phyloP scores from a whole-genome alignment of 2,329 filamentous ascomycete species.

The Thermoascus crustaceus region DNA sequence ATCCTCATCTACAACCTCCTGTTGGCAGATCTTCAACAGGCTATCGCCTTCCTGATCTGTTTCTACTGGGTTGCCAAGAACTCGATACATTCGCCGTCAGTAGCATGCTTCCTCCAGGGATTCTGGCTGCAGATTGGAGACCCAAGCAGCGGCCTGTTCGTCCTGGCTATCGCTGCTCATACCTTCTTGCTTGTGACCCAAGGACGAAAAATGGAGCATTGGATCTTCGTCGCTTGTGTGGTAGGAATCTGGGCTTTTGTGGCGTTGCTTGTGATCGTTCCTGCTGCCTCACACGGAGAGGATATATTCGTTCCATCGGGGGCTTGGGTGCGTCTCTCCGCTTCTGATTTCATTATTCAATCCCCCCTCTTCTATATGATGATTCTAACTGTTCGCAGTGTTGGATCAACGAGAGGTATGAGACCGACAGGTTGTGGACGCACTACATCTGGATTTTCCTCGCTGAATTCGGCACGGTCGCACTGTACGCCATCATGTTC shows the following conservation, averaged over 20 bases:
- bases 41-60: conserved; percentile 38
- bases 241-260: conserved; percentile 40
- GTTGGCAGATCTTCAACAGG: conserved; percentile 43
- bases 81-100: conserved; percentile 37
- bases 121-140: conserved; percentile 47
- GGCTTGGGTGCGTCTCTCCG: too few relatives aligned
- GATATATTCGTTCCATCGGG: conserved; percentile 42
- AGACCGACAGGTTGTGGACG: conserved; percentile 41
- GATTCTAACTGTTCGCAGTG: conserved; percentile 27
- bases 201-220: conserved; percentile 39
- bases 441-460: conserved; percentile 50
- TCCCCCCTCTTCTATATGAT: neutral
- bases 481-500: conserved; percentile 43
- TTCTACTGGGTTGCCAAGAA: conserved; percentile 39
- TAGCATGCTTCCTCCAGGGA: conserved; percentile 43
- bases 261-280: conserved; percentile 39
- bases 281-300: conserved; percentile 34
- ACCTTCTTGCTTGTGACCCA: conserved; percentile 44
- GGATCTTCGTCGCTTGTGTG: conserved; percentile 37
- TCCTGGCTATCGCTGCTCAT: conserved; percentile 47
- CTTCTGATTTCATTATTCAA: conserved; percentile 16
- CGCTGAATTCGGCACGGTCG: conserved; percentile 44
- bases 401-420: conserved; percentile 40
- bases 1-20: conserved; percentile 46
- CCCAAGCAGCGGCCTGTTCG: conserved; percentile 45